Evolutionary conservation across 148 eudicot genomes (phyloP), one percentile per base, ranked within the genome.

Genomic region (Simmondsia chinensis): DNA sequence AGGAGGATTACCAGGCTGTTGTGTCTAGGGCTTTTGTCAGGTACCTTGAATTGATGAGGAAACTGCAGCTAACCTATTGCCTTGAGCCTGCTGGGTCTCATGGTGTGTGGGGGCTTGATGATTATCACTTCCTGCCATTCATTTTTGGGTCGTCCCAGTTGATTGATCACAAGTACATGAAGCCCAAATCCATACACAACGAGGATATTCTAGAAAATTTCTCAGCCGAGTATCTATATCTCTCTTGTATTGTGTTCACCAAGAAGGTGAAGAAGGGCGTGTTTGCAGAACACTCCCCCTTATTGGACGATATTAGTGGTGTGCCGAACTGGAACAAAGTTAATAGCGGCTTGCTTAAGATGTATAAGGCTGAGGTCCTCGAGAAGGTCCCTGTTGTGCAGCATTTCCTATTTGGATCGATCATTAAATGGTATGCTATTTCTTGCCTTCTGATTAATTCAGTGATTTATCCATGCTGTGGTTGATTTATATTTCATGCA

Each of bases 41-140:
- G 53, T 89, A 89, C 26, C 50, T 89, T 19, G 87, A 81, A 4
- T 62, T 89, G 47, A 84, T 89, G 97, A 68, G 95, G 66, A 78
- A 65, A n/a, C 61, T 89, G 57, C 97, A 88, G 63, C 46, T 88
- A 23, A 72, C 71, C 10, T 88, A 88, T 28, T 57, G 43, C 24
- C 82, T 88, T 31, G 94, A 89, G 66, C 97, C 97, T 5, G 97
- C 95, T 1, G 97, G 95, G 20, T 84, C 95, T 18, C 97, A 89
- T 27, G 97, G 97, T 7, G 97, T 89, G 33, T 89, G 97, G 97
- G 97, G 97, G 7, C 75, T 89, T 6, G 97, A 89, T 72, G 97
- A 89, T 66, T 84, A 89, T 33, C 95, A 89, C 43, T 89, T 84
- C 32, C 53, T 89, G 53, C 95, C 97, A 0, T 89, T 84, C 28